phyloP scores from a whole-genome alignment of 345 rosid genomes.

The Euphorbia tirucalli region DNA sequence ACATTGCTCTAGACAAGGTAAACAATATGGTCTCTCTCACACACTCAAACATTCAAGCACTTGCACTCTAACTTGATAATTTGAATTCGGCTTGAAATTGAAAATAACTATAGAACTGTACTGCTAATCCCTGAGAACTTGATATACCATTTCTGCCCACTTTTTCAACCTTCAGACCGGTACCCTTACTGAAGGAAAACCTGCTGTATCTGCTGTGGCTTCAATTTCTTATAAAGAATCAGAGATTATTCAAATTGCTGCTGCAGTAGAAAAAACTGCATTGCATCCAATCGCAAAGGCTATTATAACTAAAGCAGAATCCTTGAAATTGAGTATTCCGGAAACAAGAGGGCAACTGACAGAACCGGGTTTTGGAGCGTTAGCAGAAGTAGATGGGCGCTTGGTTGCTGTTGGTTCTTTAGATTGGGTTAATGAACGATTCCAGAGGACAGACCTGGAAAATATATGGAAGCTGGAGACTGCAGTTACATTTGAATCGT shows the following conservation, averaged over 20 bases:
- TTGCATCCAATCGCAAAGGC: slow-evolving; percentile 90
- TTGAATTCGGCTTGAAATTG: slow-evolving; percentile 1
- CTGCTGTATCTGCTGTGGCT: slow-evolving; percentile 67
- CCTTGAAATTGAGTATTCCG: slow-evolving; percentile 53
- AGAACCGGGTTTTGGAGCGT: slow-evolving; percentile 90
- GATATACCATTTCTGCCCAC: background rate
- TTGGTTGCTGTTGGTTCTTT: slow-evolving; percentile 83
- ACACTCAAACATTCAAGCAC: background rate
- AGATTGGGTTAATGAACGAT: slow-evolving; percentile 77
- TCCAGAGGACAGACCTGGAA: slow-evolving; percentile 46
- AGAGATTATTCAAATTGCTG: slow-evolving; percentile 78
- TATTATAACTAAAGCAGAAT: slow-evolving; percentile 65
- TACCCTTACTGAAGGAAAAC: slow-evolving; percentile 93
- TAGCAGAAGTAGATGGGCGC: slow-evolving; percentile 84
- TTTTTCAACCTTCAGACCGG: slow-evolving; percentile 61
- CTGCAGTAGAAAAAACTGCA: slow-evolving; percentile 93
- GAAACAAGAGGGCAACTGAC: slow-evolving; percentile 83
- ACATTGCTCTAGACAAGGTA: slow-evolving; percentile 92
- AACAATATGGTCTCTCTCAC: slow-evolving; percentile 3
- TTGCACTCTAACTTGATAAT: background rate
- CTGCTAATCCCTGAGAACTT: background rate
- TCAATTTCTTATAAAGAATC: slow-evolving; percentile 54
- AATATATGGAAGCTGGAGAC: slow-evolving; percentile 47
- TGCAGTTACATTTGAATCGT: slow-evolving; percentile 40
- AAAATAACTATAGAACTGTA: background rate